A percentile compares a stretch with the other conserved stretches of the same genome.
Conservation (phyloP, 2,329 filamentous ascomycete genomes). For the Penicillium sp. region DNA sequence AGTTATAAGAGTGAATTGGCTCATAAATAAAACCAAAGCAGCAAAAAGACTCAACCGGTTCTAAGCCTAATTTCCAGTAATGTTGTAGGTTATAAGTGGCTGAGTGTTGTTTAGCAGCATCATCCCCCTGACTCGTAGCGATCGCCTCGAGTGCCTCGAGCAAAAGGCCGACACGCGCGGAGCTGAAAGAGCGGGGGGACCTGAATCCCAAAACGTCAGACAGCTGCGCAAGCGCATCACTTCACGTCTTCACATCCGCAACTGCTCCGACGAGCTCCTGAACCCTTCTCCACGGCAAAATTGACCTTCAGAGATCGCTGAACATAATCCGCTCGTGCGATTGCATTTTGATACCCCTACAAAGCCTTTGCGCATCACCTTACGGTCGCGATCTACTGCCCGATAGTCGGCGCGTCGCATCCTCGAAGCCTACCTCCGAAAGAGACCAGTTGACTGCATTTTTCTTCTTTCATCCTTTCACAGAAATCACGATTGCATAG, state of each 20-base stretch:
- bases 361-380: neutral
- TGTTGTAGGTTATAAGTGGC: no score
- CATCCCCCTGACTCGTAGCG: neutral
- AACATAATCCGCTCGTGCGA: neutral
- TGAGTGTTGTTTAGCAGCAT: neutral
- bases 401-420: constrained; percentile 1
- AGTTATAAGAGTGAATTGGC: no score
- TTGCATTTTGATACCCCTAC: neutral
- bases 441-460: neutral
- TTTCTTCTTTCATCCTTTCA: neutral
- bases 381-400: no score
- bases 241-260: constrained; percentile 2
- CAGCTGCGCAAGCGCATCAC: constrained; percentile 13
- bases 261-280: neutral
- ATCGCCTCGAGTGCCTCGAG: no score
- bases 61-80: no score
- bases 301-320: neutral
- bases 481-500: constrained; percentile 4
- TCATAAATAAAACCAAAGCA: no score
- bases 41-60: no score
- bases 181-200: constrained; percentile 5
- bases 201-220: constrained; percentile 17
- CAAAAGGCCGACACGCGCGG: neutral
- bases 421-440: neutral
- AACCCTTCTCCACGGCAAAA: no score